Conservation (phyloP, 345 rosid genomes). For the Heritiera littoralis region DNA sequence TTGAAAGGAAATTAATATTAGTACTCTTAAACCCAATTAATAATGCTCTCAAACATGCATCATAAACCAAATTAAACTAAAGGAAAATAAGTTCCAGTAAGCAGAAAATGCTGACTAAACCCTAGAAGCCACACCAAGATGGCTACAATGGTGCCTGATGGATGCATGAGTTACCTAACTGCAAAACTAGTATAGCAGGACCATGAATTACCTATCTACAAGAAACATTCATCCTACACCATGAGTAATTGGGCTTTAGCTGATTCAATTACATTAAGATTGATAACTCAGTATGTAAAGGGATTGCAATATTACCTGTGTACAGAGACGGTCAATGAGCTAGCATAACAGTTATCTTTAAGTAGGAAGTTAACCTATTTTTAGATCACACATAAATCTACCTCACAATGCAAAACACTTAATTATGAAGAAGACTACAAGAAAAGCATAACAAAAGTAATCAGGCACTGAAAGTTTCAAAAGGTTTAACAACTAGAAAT, state of each 20-base stretch:
- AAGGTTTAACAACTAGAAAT: conserved; percentile 16
- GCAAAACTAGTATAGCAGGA: not conserved
- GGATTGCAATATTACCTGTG: not conserved
- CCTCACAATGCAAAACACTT: conserved; percentile 2
- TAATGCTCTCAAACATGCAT: not conserved
- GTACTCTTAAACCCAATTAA: not conserved
- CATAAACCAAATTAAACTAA: not conserved
- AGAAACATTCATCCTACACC: not conserved
- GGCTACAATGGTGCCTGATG: not conserved
- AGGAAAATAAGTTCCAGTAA: not conserved
- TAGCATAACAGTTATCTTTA: not conserved
- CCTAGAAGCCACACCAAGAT: not conserved
- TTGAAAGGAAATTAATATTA: not conserved
- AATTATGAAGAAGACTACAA: conserved; percentile 10
- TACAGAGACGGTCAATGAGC: not conserved
- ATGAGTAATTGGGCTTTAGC: not conserved
- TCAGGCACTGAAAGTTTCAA: conserved; percentile 1
- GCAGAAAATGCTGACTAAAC: conserved; percentile 7
- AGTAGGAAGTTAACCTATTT: not conserved
- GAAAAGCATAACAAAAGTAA: conserved; percentile 18
- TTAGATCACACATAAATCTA: not conserved
- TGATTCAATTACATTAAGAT: not conserved
- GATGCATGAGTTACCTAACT: not conserved
- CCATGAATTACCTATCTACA: not conserved
- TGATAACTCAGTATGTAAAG: not conserved